phyloP scores from a whole-genome alignment of 768 basidiomycete genomes.

The Vararia minispora region DNA sequence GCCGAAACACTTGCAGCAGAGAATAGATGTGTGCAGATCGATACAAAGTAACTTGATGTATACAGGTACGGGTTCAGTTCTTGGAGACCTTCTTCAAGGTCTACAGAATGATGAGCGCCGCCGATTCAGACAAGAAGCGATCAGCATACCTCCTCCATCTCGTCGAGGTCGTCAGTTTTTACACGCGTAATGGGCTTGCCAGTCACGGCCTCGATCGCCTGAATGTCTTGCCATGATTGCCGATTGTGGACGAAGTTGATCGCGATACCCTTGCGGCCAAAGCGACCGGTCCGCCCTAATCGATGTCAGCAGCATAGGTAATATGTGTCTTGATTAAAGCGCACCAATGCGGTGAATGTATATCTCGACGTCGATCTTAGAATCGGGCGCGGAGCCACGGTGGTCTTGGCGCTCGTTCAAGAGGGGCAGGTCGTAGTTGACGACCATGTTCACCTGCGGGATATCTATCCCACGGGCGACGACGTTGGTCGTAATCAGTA shows the following conservation, averaged over 20 bases:
- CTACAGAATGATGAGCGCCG: slow-evolving; percentile 1
- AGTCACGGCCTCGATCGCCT: slow-evolving; percentile 73
- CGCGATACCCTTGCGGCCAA: slow-evolving; percentile 93
- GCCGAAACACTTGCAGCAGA: too few species aligned
- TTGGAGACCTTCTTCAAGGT: too few species aligned
- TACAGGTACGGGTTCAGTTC: too few species aligned
- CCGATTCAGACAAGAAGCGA: background rate
- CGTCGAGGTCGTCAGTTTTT: slow-evolving; percentile 82
- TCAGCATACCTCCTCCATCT: slow-evolving; percentile 78
- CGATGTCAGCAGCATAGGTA: slow-evolving; percentile 1
- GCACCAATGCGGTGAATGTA: slow-evolving; percentile 95
- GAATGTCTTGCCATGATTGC: slow-evolving; percentile 81
- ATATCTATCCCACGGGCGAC: slow-evolving; percentile 98
- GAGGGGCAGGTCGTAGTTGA: slow-evolving; percentile 93
- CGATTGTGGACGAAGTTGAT: slow-evolving; percentile 96
- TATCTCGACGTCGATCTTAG: slow-evolving; percentile 83
- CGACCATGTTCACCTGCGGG: slow-evolving; percentile 99
- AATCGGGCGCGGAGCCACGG: slow-evolving; percentile 31
- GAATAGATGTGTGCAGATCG: too few species aligned
- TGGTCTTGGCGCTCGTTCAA: slow-evolving; percentile 56
- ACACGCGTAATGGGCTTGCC: slow-evolving; percentile 75
- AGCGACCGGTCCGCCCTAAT: slow-evolving; percentile 91
- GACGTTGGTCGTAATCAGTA: slow-evolving; percentile 97
- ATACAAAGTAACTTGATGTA: too few species aligned
- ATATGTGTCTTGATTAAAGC: slow-evolving; percentile 17